These are phyloP conservation scores for Vigna reflexopilosa DNA, from an alignment of 306 rosid genomes.

Conservation along the genomic window DNA sequence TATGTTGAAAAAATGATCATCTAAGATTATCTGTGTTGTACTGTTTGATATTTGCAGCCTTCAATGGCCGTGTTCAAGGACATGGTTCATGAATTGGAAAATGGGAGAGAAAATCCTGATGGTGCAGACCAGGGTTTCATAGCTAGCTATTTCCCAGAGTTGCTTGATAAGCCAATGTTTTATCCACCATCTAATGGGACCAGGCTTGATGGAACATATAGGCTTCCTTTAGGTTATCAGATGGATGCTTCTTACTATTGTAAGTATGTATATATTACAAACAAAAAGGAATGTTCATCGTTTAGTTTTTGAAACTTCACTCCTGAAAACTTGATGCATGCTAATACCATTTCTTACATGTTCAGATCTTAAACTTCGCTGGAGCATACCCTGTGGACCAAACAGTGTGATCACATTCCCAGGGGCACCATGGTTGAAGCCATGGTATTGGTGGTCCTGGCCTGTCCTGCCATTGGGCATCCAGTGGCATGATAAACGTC, in stretches of 20 bases:
- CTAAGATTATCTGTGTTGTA: not conserved
- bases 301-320: not conserved
- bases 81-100: conserved; percentile 72
- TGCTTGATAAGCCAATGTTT: conserved; percentile 86
- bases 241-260: conserved; percentile 99
- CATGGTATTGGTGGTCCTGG: conserved; percentile 99
- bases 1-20: not conserved
- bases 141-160: conserved; percentile 82
- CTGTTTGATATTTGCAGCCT: conserved; percentile 64
- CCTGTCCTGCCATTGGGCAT: conserved; percentile 94
- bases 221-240: conserved; percentile 96
- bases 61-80: conserved; percentile 77
- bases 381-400: conserved; percentile 99
- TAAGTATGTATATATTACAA: conserved; percentile 44
- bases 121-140: conserved; percentile 99
- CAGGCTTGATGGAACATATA: conserved; percentile 78
- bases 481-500: conserved; percentile 83
- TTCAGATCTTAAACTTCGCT: conserved; percentile 78
- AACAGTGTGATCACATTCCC: conserved; percentile 96
- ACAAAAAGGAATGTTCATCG: not conserved
- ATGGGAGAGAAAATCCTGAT: conserved; percentile 84
- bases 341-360: conserved; percentile 1
- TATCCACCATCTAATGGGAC: conserved; percentile 73
- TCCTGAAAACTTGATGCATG: conserved; percentile 18
- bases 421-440: conserved; percentile 95